Evolutionary conservation across 2,329 filamentous ascomycete genomes (phyloP), one percentile per base, ranked within the genome.

Genomic region (Sarocladium kiliense): DNA sequence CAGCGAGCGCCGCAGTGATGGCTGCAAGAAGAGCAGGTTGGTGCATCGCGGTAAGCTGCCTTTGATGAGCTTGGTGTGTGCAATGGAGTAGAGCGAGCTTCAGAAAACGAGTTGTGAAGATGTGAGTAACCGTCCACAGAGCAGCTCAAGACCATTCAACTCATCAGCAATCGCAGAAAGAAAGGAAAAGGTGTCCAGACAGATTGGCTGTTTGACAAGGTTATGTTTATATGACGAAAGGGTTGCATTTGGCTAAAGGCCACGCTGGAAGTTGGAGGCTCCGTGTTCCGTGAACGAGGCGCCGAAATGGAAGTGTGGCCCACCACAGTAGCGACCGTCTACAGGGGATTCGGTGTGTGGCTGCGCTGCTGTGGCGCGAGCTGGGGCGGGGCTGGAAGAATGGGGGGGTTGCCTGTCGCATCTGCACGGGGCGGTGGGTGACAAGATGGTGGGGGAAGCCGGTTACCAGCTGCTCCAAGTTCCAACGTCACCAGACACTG

Each of bases 1-100:
- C 78, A 58, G 88, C 80, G 60, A 94, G 75, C 50, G 89, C 73
- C 57, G 84, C 83, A 25, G 67, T 63, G 54, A 73, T 58, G n/a
- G 66, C 66, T 42, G 67, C 73, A 66, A 84, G 66, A 51, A 77
- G 69, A 59, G 74, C 71, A 65, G 76, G 68, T 58, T 75, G 76
- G 66, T 82, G 79, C 82, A 85, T 85, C 61, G 59, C 70, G 63
- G 54, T 19, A 36, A 41, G 32, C 42, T 11, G 27, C 23, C 27
- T 11, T 34, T 21, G 21, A 21, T 3, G 9, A 47, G 18, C n/a
- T 19, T 55, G 3, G 21, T 11, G 11, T 3, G 30, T 34, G 26
- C 14, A 36, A 32, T 36, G 27, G 16, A 47, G 30, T 26, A 30
- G 42, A 30, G 42, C 36, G n/a, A 30, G 26, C 12, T 30, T 50